Conservation (phyloP, 2,329 filamentous ascomycete genomes). For the Penicillium rolfsii region DNA sequence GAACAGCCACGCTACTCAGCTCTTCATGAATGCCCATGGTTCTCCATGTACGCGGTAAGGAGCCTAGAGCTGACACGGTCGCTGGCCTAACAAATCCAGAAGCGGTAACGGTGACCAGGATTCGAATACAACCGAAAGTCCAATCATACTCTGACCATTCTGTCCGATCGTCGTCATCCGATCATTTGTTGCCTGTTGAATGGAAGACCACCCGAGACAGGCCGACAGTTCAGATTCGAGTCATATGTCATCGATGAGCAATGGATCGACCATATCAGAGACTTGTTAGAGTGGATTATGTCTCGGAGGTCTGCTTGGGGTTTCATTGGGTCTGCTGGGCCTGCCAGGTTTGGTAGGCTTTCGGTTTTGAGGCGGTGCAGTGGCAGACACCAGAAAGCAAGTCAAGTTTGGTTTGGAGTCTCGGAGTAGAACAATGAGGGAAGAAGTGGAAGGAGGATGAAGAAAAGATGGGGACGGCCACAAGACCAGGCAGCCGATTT, state of each 20-base stretch:
- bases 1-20: background rate
- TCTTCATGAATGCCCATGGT: background rate
- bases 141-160: background rate
- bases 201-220: background rate
- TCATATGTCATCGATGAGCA: conserved; percentile 17
- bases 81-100: conserved; percentile 5
- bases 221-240: conserved; percentile 2
- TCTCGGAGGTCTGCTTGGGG: background rate
- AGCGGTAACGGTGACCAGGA: conserved; percentile 5
- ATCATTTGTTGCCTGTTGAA: conserved; percentile 4
- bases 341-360: background rate
- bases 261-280: background rate
- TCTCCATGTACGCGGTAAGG: conserved; percentile 14
- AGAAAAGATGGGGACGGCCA: too few relatives aligned
- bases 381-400: background rate
- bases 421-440: background rate
- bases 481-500: background rate
- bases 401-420: conserved; percentile 3
- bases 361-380: background rate
- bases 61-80: conserved; percentile 13
- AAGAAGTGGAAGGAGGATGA: background rate
- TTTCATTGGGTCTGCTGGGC: background rate
- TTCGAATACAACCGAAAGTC: background rate
- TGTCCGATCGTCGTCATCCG: background rate
- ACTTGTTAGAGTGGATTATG: conserved; percentile 1